Evolutionary conservation across 768 basidiomycete genomes (phyloP).

Genomic region (Mycena latifolia): DNA sequence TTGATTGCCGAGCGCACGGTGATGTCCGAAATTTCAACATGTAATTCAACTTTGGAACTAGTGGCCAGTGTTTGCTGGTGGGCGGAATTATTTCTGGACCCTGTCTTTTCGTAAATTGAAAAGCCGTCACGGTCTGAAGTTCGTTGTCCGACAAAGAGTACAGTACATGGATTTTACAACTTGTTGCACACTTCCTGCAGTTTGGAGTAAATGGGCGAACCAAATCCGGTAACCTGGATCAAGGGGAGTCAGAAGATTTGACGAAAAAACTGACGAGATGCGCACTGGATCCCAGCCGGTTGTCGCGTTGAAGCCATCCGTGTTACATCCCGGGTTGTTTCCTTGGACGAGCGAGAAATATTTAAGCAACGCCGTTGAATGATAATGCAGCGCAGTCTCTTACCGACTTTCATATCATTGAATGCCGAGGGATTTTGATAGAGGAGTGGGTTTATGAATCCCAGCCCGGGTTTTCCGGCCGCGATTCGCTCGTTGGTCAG

Average conservation of each 20-base stretch:
- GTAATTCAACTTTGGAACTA: too few relatives aligned
- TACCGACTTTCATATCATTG: background rate
- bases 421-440: background rate
- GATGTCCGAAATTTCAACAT: too few relatives aligned
- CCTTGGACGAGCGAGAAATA: background rate
- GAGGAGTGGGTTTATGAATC: slow-evolving; percentile 10
- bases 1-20: too few relatives aligned
- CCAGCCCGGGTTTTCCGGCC: background rate
- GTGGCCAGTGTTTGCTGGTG: too few relatives aligned
- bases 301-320: background rate
- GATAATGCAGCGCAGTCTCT: background rate
- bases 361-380: background rate
- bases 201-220: background rate
- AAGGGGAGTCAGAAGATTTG: background rate
- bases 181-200: background rate
- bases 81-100: too few relatives aligned
- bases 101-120: too few relatives aligned
- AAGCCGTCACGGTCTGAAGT: too few relatives aligned
- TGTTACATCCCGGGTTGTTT: background rate
- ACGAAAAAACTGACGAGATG: too few relatives aligned
- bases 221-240: background rate
- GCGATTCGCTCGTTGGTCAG: slow-evolving; percentile 6
- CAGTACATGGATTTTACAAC: too few relatives aligned
- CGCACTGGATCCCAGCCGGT: slow-evolving; percentile 1
- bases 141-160: too few relatives aligned